phyloP scores from a whole-genome alignment of 768 basidiomycete species.

The Kwoniella pini region DNA sequence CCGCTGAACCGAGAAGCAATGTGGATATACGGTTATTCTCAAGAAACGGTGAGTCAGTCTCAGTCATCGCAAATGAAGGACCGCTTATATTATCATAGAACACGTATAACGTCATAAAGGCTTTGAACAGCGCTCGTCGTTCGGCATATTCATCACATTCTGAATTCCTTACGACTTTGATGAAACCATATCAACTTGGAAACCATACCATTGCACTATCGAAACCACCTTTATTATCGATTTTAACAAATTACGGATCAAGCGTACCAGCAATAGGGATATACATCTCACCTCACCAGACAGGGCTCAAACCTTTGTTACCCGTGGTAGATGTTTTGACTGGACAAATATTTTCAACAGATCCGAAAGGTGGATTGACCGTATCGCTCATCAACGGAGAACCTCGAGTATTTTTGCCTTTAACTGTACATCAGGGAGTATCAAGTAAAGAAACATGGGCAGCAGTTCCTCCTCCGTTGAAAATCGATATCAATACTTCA shows the following conservation, averaged over 20 bases:
- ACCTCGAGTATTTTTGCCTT: slow-evolving; percentile 45
- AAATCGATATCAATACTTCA: slow-evolving; percentile 3
- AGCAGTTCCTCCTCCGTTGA: background rate
- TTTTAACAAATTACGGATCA: slow-evolving; percentile 48
- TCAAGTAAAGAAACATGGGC: slow-evolving; percentile 17
- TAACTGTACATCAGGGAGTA: slow-evolving; percentile 22
- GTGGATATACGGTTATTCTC: slow-evolving; percentile 39
- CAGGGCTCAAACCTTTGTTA: slow-evolving; percentile 40
- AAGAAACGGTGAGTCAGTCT: slow-evolving; percentile 21
- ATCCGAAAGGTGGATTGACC: slow-evolving; percentile 36
- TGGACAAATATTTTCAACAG: slow-evolving; percentile 40
- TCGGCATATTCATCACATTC: slow-evolving; percentile 34
- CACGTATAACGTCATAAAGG: slow-evolving; percentile 30
- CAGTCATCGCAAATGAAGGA: background rate
- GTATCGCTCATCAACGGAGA: slow-evolving; percentile 38
- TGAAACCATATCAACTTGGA: slow-evolving; percentile 26
- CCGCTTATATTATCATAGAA: slow-evolving; percentile 6
- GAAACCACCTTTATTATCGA: slow-evolving; percentile 47
- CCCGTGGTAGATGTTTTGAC: slow-evolving; percentile 44
- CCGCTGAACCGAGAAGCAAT: slow-evolving; percentile 54
- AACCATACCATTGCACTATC: slow-evolving; percentile 42
- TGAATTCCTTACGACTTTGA: slow-evolving; percentile 37
- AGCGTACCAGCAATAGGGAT: slow-evolving; percentile 25
- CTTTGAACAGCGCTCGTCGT: slow-evolving; percentile 43
- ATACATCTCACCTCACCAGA: slow-evolving; percentile 25